Conservation (phyloP, 2,329 filamentous ascomycete genomes). For the Corniculantispora saksenae region DNA sequence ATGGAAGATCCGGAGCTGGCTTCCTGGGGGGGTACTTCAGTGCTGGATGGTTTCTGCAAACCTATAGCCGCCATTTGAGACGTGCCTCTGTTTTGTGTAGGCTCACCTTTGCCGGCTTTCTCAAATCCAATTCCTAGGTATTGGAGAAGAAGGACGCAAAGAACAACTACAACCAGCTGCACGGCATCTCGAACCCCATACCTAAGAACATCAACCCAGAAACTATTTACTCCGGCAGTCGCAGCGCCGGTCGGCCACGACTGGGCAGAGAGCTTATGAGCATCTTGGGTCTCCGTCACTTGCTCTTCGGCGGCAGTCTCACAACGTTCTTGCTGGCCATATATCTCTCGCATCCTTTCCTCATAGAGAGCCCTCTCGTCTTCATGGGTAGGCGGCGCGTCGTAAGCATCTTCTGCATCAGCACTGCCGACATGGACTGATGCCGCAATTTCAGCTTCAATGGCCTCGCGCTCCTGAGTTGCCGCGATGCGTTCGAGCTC, state of each 20-base stretch:
- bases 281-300: background rate
- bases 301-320: slow-evolving; percentile 7
- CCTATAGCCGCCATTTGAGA: background rate
- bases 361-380: slow-evolving; percentile 47
- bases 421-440: slow-evolving; percentile 21
- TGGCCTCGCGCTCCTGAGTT: slow-evolving; percentile 42
- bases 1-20: background rate
- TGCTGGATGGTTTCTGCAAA: background rate
- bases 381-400: slow-evolving; percentile 26
- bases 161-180: slow-evolving; percentile 7
- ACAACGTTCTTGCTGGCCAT: slow-evolving; percentile 40
- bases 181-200: slow-evolving; percentile 7
- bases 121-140: slow-evolving; percentile 12
- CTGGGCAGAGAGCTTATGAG: background rate
- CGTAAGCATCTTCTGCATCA: slow-evolving; percentile 20
- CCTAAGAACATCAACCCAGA: slow-evolving; percentile 6
- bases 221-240: too few species aligned
- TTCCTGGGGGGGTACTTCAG: background rate
- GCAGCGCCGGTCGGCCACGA: background rate
- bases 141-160: slow-evolving; percentile 13
- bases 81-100: background rate
- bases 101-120: background rate
- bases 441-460: slow-evolving; percentile 34
- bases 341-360: slow-evolving; percentile 55
- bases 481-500: slow-evolving; percentile 60